Percentiles rank a stretch among this genome's conserved stretches.
phyloP scores from a whole-genome alignment of 495 filamentous ascomycete species.

The Clohesyomyces aquaticus region DNA sequence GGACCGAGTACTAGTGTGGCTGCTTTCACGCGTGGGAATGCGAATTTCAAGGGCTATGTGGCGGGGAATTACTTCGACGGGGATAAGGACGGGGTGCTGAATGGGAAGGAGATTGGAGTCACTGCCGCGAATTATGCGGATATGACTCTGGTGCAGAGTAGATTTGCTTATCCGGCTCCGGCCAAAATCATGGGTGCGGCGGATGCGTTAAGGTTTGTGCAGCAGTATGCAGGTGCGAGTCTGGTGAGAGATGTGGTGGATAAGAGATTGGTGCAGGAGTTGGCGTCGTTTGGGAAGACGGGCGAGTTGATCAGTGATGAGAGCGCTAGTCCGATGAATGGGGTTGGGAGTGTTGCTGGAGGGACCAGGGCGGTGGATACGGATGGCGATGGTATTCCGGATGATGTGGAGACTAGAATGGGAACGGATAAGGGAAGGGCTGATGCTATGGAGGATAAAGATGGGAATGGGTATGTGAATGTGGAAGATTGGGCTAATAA shows the following conservation, averaged over 20 bases:
- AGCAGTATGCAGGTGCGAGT: conserved; percentile 25
- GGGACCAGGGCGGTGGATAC: conserved; percentile 17
- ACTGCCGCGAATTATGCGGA: conserved; percentile 21
- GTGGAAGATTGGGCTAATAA: conserved; percentile 32
- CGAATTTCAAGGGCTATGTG: conserved; percentile 25
- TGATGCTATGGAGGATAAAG: conserved; percentile 25
- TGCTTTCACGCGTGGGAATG: conserved; percentile 24
- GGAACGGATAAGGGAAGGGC: conserved; percentile 13
- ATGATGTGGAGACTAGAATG: conserved; percentile 21
- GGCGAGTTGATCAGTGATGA: conserved; percentile 30
- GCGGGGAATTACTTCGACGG: conserved; percentile 23
- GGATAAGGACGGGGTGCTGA: conserved; percentile 29
- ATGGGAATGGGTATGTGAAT: conserved; percentile 26
- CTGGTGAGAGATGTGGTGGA: conserved; percentile 20
- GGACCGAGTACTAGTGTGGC: conserved; percentile 23
- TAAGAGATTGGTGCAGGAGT: conserved; percentile 16
- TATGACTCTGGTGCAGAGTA: conserved; percentile 16
- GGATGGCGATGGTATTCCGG: conserved; percentile 31
- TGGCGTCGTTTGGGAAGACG: conserved; percentile 15
- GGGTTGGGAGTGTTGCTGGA: conserved; percentile 16
- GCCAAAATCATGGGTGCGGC: conserved; percentile 14
- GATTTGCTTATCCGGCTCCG: conserved; percentile 17
- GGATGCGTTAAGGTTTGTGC: conserved; percentile 16
- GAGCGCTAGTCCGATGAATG: conserved; percentile 24
- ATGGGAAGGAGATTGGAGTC: conserved; percentile 21